Conservation (phyloP, 495 filamentous ascomycete species). For the Penicillium chermesinum region DNA sequence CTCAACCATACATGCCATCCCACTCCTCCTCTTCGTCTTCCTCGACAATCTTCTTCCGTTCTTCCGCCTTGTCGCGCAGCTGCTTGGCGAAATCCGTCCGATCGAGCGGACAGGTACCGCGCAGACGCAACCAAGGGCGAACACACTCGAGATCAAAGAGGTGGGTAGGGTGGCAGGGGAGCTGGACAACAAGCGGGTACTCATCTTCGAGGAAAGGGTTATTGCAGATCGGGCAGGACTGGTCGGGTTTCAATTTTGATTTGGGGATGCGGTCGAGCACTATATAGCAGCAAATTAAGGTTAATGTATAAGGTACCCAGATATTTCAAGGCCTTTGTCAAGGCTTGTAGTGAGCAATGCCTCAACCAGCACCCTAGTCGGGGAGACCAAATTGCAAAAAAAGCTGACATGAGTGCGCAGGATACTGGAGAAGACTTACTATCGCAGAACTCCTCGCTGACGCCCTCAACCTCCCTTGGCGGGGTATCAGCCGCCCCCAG, state of each 20-base stretch:
- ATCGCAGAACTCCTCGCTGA: slow-evolving; percentile 76
- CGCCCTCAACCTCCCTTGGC: slow-evolving; percentile 64
- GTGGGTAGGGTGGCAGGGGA: slow-evolving; percentile 80
- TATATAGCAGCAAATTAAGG: slow-evolving; percentile 12
- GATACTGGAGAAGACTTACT: slow-evolving; percentile 21
- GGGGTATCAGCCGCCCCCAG: slow-evolving; percentile 59
- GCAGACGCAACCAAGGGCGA: slow-evolving; percentile 82
- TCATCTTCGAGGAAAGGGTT: slow-evolving; percentile 73
- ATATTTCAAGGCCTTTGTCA: neutral
- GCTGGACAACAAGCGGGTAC: slow-evolving; percentile 77
- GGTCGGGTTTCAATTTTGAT: slow-evolving; percentile 57
- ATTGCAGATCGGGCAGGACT: slow-evolving; percentile 81
- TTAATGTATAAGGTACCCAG: neutral
- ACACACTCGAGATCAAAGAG: slow-evolving; percentile 92
- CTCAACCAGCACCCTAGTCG: too few relatives aligned
- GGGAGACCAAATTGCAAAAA: too few relatives aligned
- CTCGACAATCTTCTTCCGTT: slow-evolving; percentile 48
- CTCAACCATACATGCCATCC: slow-evolving; percentile 69
- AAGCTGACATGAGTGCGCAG: too few relatives aligned
- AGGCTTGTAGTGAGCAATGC: too few relatives aligned
- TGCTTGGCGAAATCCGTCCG: slow-evolving; percentile 72
- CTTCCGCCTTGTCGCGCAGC: slow-evolving; percentile 57
- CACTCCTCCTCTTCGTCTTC: slow-evolving; percentile 63
- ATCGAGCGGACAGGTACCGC: slow-evolving; percentile 87
- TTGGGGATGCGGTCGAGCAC: slow-evolving; percentile 75